phyloP scores from a whole-genome alignment of 1,284 basidiomycete species.

The Leccinum solheimii region DNA sequence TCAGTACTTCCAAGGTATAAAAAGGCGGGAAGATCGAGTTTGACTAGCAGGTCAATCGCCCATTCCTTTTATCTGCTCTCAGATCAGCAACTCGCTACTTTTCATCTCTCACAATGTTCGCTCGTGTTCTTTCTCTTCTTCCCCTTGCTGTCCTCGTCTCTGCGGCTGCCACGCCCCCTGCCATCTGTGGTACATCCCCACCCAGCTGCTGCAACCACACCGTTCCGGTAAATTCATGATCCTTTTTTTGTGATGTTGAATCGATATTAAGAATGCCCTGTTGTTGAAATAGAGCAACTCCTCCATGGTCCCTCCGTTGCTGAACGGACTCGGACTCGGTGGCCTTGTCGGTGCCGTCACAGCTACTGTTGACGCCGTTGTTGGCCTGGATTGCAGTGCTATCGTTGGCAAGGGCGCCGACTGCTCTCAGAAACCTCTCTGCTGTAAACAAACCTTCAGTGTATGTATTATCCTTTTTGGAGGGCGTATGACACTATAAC shows the following conservation, averaged over 20 bases:
- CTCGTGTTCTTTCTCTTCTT: not conserved
- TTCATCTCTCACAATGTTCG: not conserved
- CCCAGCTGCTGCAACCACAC: not conserved
- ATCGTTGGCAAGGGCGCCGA: not conserved
- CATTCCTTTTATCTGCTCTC: not conserved
- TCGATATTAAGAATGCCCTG: not conserved
- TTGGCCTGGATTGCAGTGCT: not conserved
- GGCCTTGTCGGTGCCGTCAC: not conserved
- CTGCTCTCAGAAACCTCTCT: not conserved
- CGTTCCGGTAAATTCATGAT: not conserved
- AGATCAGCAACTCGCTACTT: not conserved
- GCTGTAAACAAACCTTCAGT: not conserved
- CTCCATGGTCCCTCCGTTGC: not conserved
- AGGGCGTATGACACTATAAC: rapidly evolving
- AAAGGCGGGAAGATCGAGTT: not conserved
- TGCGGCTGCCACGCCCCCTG: not conserved
- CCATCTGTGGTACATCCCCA: too few relatives aligned
- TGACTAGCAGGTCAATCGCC: not conserved
- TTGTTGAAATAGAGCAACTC: not conserved
- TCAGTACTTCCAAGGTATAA: not conserved
- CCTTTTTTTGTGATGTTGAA: not conserved
- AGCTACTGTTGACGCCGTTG: not conserved
- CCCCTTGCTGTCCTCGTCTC: not conserved
- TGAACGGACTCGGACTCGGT: not conserved
- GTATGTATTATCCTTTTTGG: not conserved